A percentile compares a stretch with the other conserved stretches of the same genome.
Conservation (phyloP, 305 asterid species). For the Ilex paraguariensis region DNA sequence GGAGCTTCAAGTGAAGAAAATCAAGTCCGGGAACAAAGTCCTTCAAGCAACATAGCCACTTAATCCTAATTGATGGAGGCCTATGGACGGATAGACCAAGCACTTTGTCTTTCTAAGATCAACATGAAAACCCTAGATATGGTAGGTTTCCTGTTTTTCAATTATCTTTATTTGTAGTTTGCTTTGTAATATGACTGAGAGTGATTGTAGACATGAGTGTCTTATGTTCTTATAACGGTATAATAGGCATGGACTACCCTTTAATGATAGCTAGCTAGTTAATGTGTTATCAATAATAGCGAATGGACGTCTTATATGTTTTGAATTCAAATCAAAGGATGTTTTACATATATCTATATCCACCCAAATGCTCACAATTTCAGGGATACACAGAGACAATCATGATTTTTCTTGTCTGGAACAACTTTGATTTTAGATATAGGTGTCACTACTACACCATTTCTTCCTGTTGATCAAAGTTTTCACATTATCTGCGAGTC, state of each 20-base stretch:
- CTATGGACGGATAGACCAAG: neutral
- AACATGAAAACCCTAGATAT: conserved; percentile 38
- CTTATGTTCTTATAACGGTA: conserved; percentile 28
- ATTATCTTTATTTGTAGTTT: conserved; percentile 22
- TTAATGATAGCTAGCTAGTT: neutral
- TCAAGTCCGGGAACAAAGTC: too few relatives aligned
- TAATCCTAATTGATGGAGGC: neutral
- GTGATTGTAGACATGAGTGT: conserved; percentile 13
- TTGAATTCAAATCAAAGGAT: too few relatives aligned
- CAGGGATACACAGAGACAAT: too few relatives aligned
- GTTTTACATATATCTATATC: too few relatives aligned
- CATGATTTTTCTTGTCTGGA: too few relatives aligned
- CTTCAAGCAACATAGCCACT: neutral
- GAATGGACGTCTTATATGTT: too few relatives aligned
- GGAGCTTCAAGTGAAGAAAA: too few relatives aligned
- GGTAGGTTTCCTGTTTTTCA: conserved; percentile 24
- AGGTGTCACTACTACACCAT: too few relatives aligned
- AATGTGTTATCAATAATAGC: neutral
- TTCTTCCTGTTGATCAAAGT: too few relatives aligned
- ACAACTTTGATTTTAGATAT: too few relatives aligned
- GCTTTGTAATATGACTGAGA: conserved; percentile 6
- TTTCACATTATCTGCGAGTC: too few relatives aligned
- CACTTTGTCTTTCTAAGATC: neutral
- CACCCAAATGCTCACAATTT: too few relatives aligned
- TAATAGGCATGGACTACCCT: conserved; percentile 8